A percentile compares a stretch with the other conserved stretches of the same genome.
phyloP scores from a whole-genome alignment of 768 basidiomycete genomes.

The Lentinus brumalis region DNA sequence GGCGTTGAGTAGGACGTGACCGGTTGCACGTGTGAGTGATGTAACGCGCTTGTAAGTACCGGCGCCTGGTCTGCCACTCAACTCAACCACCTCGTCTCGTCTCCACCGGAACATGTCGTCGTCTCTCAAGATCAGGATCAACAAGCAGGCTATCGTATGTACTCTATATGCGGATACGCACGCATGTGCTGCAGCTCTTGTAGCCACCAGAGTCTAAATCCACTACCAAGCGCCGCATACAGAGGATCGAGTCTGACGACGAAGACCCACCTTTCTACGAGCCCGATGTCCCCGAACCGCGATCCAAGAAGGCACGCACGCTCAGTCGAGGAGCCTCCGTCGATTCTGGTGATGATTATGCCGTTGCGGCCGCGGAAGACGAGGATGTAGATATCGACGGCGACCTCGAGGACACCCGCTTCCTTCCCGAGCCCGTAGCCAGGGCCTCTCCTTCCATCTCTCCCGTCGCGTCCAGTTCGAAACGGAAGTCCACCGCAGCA shows the following conservation, averaged over 20 bases:
- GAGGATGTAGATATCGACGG: slow-evolving; percentile 29
- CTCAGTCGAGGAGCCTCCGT: slow-evolving; percentile 18
- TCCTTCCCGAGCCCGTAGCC: slow-evolving; percentile 19
- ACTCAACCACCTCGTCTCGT: background rate
- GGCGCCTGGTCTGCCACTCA: background rate
- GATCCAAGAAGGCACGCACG: slow-evolving; percentile 23
- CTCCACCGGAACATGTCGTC: background rate
- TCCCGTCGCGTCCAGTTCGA: background rate
- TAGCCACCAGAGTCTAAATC: background rate
- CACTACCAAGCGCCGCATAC: slow-evolving; percentile 22
- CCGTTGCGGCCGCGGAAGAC: slow-evolving; percentile 29
- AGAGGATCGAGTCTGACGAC: slow-evolving; percentile 31
- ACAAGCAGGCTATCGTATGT: slow-evolving; percentile 11
- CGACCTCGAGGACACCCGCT: slow-evolving; percentile 28
- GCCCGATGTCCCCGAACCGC: slow-evolving; percentile 18
- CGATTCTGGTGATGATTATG: slow-evolving; percentile 33
- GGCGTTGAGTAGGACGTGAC: slow-evolving; percentile 7
- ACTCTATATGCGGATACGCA: background rate
- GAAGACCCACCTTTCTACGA: slow-evolving; percentile 21
- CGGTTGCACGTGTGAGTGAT: background rate
- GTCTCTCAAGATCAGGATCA: slow-evolving; percentile 28
- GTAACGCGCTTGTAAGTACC: background rate
- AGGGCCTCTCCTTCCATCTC: slow-evolving; percentile 2
- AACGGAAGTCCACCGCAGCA: background rate
- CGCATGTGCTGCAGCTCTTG: background rate